Evolutionary conservation across 768 basidiomycete species (phyloP).

Genomic region (Clathrus columnatus): DNA sequence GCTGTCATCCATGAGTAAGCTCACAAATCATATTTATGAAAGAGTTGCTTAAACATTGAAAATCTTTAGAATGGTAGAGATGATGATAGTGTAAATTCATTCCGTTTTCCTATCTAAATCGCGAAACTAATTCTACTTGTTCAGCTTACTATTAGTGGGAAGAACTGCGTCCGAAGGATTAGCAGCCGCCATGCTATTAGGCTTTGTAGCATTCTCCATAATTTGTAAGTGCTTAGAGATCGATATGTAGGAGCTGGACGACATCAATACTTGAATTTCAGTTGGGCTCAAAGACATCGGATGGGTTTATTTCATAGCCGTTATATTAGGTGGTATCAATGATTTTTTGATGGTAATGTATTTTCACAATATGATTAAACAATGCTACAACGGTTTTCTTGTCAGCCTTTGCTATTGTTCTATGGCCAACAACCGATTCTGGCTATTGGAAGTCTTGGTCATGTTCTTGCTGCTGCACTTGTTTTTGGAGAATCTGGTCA

Average conservation of each 20-base stretch:
- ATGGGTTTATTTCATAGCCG: background rate
- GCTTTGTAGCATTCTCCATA: slow-evolving; percentile 2
- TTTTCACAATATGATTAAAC: background rate
- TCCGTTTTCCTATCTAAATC: background rate
- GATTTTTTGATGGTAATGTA: slow-evolving; percentile 3
- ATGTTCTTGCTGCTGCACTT: background rate
- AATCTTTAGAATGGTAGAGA: slow-evolving; percentile 2
- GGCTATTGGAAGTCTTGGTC: slow-evolving; percentile 1
- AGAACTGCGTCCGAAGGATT: background rate
- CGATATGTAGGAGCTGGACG: background rate
- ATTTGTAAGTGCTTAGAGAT: background rate
- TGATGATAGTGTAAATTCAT: background rate
- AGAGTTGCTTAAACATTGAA: too few species aligned
- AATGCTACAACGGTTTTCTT: background rate
- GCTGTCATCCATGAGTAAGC: slow-evolving; percentile 3
- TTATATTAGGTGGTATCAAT: background rate
- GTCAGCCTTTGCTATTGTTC: slow-evolving; percentile 2
- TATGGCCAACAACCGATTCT: slow-evolving; percentile 6
- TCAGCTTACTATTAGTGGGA: slow-evolving; percentile 3
- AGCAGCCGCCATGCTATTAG: background rate
- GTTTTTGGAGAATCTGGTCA: background rate
- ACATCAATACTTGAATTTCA: background rate
- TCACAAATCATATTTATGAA: background rate
- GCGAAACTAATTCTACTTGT: background rate
- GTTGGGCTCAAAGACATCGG: background rate